A percentile compares a stretch with the other conserved stretches of the same genome.
phyloP scores from a whole-genome alignment of 2,329 filamentous ascomycete species.

The Aspergillus persii region DNA sequence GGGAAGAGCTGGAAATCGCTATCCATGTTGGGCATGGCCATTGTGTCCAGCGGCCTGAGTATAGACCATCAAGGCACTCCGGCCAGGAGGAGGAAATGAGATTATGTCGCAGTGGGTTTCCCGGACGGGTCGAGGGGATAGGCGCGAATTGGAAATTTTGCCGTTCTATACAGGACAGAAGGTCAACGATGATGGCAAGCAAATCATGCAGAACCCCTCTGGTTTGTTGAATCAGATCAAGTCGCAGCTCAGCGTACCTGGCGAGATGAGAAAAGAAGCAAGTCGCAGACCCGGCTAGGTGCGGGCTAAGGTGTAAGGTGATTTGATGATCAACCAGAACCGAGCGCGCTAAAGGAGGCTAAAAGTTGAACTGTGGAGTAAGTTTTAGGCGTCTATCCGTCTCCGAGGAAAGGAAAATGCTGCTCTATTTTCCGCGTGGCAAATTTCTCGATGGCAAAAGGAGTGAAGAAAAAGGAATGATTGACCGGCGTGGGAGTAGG shows the following conservation, averaged over 20 bases:
- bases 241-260: conserved; percentile 10
- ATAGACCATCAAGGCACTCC: conserved; percentile 17
- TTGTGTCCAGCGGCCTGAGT: conserved; percentile 16
- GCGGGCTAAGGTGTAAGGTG: conserved; percentile 11
- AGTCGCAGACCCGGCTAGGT: conserved; percentile 7
- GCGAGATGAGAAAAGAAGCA: not conserved
- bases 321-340: conserved; percentile 15
- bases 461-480: not conserved
- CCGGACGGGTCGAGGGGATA: not conserved
- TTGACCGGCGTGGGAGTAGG: not conserved
- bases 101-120: not conserved
- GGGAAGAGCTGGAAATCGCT: conserved; percentile 37
- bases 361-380: conserved; percentile 15
- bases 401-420: not conserved
- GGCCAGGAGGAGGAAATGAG: not conserved
- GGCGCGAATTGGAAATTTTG: not conserved
- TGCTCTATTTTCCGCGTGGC: not conserved
- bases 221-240: not conserved
- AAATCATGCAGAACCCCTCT: not conserved
- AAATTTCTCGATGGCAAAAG: not conserved
- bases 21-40: conserved; percentile 28
- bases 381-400: conserved; percentile 1
- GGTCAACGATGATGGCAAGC: conserved; percentile 2
- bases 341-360: conserved; percentile 15
- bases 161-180: conserved; percentile 1